Evolutionary conservation across 805 yeast genomes (phyloP), one percentile per base, ranked within the genome.

Genomic region (Candida alai): DNA sequence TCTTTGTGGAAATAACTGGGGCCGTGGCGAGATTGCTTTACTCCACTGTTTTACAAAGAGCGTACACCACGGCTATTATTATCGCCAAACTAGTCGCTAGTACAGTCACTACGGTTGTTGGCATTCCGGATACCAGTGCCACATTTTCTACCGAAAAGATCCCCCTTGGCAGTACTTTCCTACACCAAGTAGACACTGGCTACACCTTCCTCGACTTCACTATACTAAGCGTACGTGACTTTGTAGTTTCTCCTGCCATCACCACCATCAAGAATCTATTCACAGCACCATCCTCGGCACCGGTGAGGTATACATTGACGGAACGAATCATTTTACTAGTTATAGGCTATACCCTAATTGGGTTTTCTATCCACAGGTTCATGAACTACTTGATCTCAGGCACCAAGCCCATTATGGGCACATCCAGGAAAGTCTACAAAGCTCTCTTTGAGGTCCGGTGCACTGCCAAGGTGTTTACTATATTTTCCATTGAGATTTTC

Each of bases 401-500:
- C 2, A 30, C 34, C 2, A 65, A 65, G 21, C 81, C 84, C 1
- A 45, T 77, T 2, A 44, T 58, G 28, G 80, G 83, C 0, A 56
- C 60, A 2, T 60, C 71, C 32, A 69, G 93, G 42, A 56, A 61
- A 8, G 32, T 74, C 2, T 82, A 75, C 49, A 67, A 70, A 33
- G 44, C 70, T 2, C 50, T 81, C 19, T 74, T 78, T 48, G 81
- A 77, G 38, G 42, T 77, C 7, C 59, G 69, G 14, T 70, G 81
- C 21, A 78, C 94, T 2, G 48, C 79, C 16, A 90, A 89, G 53
- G 94, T 90, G 10, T 75, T 85, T 37, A 48, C 74, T 9, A 71
- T 93, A 17, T 83, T 89, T 50, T 72, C 80, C 4, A 72, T 86
- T 30, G 98, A 93, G 53, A 70, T 88, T 32, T 69, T 84, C n/a